Evolutionary conservation across 768 basidiomycete genomes (phyloP), one percentile per base, ranked within the genome.

Genomic region (Agaricus bisporus): DNA sequence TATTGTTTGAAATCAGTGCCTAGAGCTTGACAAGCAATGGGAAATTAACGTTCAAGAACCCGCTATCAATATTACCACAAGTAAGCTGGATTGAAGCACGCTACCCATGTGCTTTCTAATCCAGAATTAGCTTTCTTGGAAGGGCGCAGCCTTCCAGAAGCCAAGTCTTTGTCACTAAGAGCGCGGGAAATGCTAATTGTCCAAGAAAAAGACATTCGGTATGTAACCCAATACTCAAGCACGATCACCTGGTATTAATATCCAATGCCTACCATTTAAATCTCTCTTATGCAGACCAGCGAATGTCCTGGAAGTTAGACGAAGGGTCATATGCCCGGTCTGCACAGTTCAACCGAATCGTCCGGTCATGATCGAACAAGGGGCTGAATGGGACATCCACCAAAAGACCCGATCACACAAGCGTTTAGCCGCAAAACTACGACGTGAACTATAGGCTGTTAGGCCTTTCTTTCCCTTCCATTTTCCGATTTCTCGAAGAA

Each of bases 331-430:
- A 4, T 93, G 90, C 64, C 61, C 74, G 2, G 64, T 75, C 9
- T 93, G 90, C 60, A 90, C 89, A 8, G 51, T 63, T 3, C 70
- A 88, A 51, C 60, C 72, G 2, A 66, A 74, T 18, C 72, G 74
- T 22, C 90, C 90, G 12, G 78, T 88, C 73, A 79, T 92, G 68
- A 78, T 88, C 12, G 76, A 79, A 56, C 73, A 76, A 61, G 74
- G 72, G 11, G 49, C 58, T 26, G 70, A 75, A 57, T 86, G 86
- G 82, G 70, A 74, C 1, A 67, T 65, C 1, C 90, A 92, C 63
- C 65, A 71, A 32, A 68, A 67, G n/a, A 81, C 81, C 6, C 78
- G 80, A 15, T 44, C 65, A 9, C 88, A 91, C 63, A 74, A 73
- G 58, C 70, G 74, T n/a, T 65, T 78, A 38, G 69, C 70, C 12